Evolutionary conservation across 129 eudicot species (phyloP), one percentile per base, ranked within the genome.

Genomic region (Chrysanthemum lavandulifolium): DNA sequence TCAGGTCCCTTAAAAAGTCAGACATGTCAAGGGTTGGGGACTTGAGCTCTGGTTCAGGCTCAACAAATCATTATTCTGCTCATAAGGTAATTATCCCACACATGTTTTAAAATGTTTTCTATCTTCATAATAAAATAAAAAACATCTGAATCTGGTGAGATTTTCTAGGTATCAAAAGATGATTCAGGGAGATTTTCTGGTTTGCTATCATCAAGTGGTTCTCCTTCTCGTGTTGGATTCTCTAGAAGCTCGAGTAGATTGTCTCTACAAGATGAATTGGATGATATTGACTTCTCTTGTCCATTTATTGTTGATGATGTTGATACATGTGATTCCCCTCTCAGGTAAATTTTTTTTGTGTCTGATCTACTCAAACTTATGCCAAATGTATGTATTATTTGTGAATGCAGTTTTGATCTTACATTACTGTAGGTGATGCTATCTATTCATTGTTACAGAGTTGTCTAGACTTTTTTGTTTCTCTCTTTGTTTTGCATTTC

Each of bases 241-340:
- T 93, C 98, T 14, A 83, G 97, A 76, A 90, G 91, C 85, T 95
- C 96, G 15, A 95, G 99, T 76, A 81, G 94, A 82, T 80, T 90
- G 73, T 95, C 98, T 79, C 90, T 90, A 70, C 97, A 88, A 77
- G 99, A 95, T 78, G 99, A 94, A 61, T 86, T 94, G 80, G 99
- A 87, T 73, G 97, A 84, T 65, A 79, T 76, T 72, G 99, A 90
- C 80, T 90, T 94, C 76, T 81, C 91, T 0, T 84, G 86, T 72
- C 99, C 99, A 60, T 95, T 90, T 85, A 89, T 90, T 70, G 99
- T 95, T 56, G 99, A 95, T 69, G 99, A 90, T 66, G 94, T 95
- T 61, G 99, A 95, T 74, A 72, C 86, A 45, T 81, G 92, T 76
- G 91, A 87, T 61, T 83, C 82, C 76, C 87, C 82, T 63, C 48